Percentiles rank a stretch among this genome's conserved stretches.
These are phyloP conservation scores for Leishmania lainsoni DNA, from an alignment of 208 protist genomes.

Conservation along the genomic window DNA sequence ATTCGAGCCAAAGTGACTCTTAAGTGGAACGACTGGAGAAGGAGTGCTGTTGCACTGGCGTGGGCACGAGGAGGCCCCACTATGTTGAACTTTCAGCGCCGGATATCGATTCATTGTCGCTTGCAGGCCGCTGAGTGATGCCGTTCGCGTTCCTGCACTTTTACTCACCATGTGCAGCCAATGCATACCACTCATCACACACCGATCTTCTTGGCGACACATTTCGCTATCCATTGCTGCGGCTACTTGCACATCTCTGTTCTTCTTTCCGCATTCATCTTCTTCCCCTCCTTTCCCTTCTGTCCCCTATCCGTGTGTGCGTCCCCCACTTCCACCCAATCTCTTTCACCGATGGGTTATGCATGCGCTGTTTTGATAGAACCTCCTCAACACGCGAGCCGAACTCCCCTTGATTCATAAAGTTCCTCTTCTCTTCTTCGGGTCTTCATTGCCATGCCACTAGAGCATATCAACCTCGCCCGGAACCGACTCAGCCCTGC, in stretches of 20 bases:
- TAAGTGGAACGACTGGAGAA: too few relatives aligned
- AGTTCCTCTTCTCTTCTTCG: slow-evolving; percentile 1
- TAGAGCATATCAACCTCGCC: slow-evolving; percentile 71
- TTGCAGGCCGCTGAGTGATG: too few relatives aligned
- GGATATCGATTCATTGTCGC: too few relatives aligned
- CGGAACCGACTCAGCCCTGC: slow-evolving; percentile 5
- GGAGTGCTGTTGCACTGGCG: too few relatives aligned
- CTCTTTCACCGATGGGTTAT: background rate
- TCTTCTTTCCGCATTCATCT: background rate
- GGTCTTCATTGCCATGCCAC: slow-evolving; percentile 35
- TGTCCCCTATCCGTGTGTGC: background rate
- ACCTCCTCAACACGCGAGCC: background rate
- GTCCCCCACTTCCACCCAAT: background rate
- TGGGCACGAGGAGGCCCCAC: too few relatives aligned
- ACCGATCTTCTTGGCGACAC: background rate
- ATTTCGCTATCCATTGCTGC: background rate
- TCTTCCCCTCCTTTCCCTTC: background rate
- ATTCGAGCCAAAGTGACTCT: too few relatives aligned
- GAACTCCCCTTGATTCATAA: background rate
- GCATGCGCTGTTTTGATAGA: background rate
- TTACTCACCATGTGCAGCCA: background rate
- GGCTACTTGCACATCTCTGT: background rate
- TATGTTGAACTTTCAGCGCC: too few relatives aligned
- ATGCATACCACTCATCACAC: background rate
- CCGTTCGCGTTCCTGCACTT: too few relatives aligned